Base-by-base conservation (phyloP, 106 monocot species). In the Gastrodia elata region DNA sequence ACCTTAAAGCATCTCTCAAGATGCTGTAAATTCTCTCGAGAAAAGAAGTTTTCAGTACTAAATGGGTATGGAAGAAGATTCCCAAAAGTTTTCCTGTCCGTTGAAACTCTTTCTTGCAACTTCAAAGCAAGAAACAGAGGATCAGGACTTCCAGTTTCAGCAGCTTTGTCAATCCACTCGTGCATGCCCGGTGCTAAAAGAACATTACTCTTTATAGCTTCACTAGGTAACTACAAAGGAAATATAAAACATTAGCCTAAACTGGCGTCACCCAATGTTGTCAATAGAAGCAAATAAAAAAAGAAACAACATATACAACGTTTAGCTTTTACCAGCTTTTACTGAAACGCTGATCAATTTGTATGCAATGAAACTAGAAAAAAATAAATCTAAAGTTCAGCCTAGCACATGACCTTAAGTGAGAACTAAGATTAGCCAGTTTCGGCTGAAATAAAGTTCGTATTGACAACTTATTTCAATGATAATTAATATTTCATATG, bases 1-100 rank as follows among this genome's bases (percentile, higher is more conserved):
- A 92, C 96, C 92, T 93, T 91, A 71, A 98, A 89, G 77, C 88
- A 98, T 68, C 86, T 75, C 34, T 77, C 68, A 59, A 93, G 82
- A 73, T 42, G 75, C 77, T 77, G 71, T 34, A 98, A 77, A 85
- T 88, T 86, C 43, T 98, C 88, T 65, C 83, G 76, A 72, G 84
- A 59, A 75, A 98, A 98, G 61, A 98, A 90, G 30, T 48, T 84
- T 27, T 88, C 83, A 36, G 81, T 4, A 71, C 68, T 93, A 65
- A 88, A 88, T 38, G 86, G 90, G 49, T 43, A 36, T 24, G 97
- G 93, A 52, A 97, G 76, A 16, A 97, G 83, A 32, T 84, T 86
- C 20, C 84, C 83, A 69, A 86, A 79, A 7, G 77, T 46, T 59
- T 83, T 83, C 56, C 39, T 72, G 10, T 82, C 81, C 6, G 70